phyloP scores from a whole-genome alignment of 1,284 basidiomycete genomes.

The Ceratobasidium sp. region DNA sequence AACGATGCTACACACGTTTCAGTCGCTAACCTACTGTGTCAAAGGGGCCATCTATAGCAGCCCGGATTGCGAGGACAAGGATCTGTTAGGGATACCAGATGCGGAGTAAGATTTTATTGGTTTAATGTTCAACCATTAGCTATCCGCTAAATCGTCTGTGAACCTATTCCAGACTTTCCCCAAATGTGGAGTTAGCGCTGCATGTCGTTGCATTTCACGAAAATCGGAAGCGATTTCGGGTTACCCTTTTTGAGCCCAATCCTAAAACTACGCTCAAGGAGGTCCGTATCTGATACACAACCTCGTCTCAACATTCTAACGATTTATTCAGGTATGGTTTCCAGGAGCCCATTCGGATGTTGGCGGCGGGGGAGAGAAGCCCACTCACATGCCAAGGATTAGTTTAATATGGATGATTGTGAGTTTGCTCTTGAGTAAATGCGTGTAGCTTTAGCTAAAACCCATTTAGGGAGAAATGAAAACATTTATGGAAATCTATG shows the following conservation, averaged over 20 bases:
- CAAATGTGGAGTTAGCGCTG: slow-evolving; percentile 34
- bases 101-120: background rate
- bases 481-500: slow-evolving; percentile 16
- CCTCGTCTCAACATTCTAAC: background rate
- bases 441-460: background rate
- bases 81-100: slow-evolving; percentile 34
- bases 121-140: background rate
- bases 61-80: slow-evolving; percentile 17
- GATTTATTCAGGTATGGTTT: slow-evolving; percentile 25
- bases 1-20: background rate
- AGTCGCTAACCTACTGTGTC: background rate
- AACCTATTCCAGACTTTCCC: slow-evolving; percentile 26
- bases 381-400: slow-evolving; percentile 1
- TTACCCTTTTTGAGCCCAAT: slow-evolving; percentile 34
- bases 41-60: slow-evolving; percentile 30
- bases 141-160: background rate
- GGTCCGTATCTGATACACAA: background rate
- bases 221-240: slow-evolving; percentile 35
- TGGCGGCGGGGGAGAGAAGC: slow-evolving; percentile 41
- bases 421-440: background rate
- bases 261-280: slow-evolving; percentile 21
- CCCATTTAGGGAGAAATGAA: slow-evolving; percentile 13
- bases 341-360: slow-evolving; percentile 43
- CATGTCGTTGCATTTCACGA: slow-evolving; percentile 43
- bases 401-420: slow-evolving; percentile 39